Evolutionary conservation across 1,139 yeast genomes (phyloP).

Genomic region (Schizosaccharomyces versatilis): DNA sequence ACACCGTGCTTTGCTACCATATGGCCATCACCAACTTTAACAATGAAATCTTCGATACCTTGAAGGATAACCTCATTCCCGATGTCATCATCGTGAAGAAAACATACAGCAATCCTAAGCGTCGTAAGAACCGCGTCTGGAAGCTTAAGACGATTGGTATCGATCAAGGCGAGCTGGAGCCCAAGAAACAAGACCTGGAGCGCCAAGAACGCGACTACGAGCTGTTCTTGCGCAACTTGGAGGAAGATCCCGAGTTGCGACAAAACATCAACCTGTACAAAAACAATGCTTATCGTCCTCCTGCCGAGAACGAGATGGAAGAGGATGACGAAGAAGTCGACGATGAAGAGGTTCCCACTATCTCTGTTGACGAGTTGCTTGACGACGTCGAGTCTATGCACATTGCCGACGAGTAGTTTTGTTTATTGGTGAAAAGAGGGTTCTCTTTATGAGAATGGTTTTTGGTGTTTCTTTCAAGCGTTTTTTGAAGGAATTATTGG

Average conservation of each 20-base stretch:
- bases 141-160: conserved; percentile 89
- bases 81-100: conserved; percentile 87
- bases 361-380: conserved; percentile 7
- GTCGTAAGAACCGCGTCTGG: conserved; percentile 70
- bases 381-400: not conserved
- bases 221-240: conserved; percentile 84
- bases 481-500: too few species aligned
- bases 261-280: conserved; percentile 71
- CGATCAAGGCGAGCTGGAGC: conserved; percentile 67
- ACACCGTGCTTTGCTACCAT: conserved; percentile 77
- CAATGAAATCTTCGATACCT: conserved; percentile 58
- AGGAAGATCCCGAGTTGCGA: conserved; percentile 89
- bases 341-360: conserved; percentile 7
- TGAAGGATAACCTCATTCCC: conserved; percentile 38
- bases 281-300: conserved; percentile 9
- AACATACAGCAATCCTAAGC: conserved; percentile 45
- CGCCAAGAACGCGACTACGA: conserved; percentile 91
- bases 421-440: too few species aligned
- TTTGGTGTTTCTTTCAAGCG: too few species aligned
- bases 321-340: not conserved
- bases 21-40: conserved; percentile 68
- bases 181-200: conserved; percentile 71
- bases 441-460: too few species aligned
- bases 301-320: conserved; percentile 18
- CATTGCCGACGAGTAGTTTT: not conserved